Evolutionary conservation across 441 rosid genomes (phyloP).

Genomic region (Metrosideros polymorpha): DNA sequence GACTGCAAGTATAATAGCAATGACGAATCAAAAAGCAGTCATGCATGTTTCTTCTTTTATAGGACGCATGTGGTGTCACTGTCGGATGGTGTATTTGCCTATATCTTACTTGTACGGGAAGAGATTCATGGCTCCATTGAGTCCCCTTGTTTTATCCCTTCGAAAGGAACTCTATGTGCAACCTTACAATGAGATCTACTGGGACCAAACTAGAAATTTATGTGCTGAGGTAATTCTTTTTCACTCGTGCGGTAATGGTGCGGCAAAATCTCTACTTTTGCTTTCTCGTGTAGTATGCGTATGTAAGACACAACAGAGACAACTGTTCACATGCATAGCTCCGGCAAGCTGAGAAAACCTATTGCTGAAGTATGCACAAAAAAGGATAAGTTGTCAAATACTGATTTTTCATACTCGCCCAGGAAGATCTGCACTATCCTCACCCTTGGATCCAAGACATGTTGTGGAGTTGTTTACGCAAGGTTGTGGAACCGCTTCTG

Average conservation of each 20-base stretch:
- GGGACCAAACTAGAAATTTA: constrained; percentile 41
- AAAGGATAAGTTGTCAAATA: too few relatives aligned
- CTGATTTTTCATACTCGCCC: neutral
- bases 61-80: constrained; percentile 76
- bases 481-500: neutral
- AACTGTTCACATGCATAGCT: neutral
- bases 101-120: constrained; percentile 65
- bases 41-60: neutral
- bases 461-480: constrained; percentile 1
- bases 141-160: constrained; percentile 35
- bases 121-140: constrained; percentile 45
- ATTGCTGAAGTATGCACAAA: neutral
- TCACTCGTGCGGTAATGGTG: neutral
- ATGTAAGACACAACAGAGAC: neutral
- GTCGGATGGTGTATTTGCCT: constrained; percentile 59
- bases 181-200: constrained; percentile 45
- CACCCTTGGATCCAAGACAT: neutral
- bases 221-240: constrained; percentile 42
- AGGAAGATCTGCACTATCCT: constrained; percentile 3
- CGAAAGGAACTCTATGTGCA: constrained; percentile 40
- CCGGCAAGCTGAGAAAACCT: neutral
- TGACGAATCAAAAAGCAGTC: neutral
- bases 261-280: neutral
- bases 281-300: neutral
- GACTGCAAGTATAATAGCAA: neutral